phyloP scores from a whole-genome alignment of 306 rosid genomes.

The Vigna nakashimae region DNA sequence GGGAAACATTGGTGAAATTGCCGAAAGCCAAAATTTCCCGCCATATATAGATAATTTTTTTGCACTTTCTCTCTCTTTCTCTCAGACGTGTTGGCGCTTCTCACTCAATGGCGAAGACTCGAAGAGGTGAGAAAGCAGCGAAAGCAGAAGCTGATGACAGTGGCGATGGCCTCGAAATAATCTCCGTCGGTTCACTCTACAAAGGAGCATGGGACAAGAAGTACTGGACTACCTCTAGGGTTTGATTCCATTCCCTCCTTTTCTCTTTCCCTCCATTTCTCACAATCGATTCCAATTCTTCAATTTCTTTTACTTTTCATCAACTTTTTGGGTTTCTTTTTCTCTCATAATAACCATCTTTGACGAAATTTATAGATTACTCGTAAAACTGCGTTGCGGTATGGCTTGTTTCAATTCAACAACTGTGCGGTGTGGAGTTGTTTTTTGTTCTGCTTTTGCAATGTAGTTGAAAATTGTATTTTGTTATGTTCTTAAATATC shows the following conservation, averaged over 20 bases:
- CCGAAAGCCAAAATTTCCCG: constrained; percentile 26
- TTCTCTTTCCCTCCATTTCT: neutral
- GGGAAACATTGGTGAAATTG: neutral
- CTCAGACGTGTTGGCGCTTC: neutral
- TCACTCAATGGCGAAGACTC: constrained; percentile 43
- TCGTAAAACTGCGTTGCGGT: neutral
- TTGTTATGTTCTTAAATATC: too few species aligned
- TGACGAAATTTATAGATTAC: neutral
- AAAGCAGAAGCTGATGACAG: constrained; percentile 39
- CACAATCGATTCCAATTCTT: neutral
- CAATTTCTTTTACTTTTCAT: neutral
- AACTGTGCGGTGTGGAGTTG: neutral
- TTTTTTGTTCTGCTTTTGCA: neutral
- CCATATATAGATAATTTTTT: neutral
- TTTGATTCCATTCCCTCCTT: constrained; percentile 42
- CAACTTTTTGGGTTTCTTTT: neutral
- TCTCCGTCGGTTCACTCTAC: constrained; percentile 81
- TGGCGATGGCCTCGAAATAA: constrained; percentile 71
- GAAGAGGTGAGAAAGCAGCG: constrained; percentile 35
- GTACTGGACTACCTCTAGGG: constrained; percentile 97
- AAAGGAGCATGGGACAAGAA: constrained; percentile 85
- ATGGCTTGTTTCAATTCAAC: neutral
- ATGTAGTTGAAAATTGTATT: neutral
- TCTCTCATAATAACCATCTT: neutral
- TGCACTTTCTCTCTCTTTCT: neutral